These are phyloP conservation scores for Calonectria pseudoturangicola DNA, from an alignment of 2,329 filamentous ascomycete species.

Conservation along the genomic window DNA sequence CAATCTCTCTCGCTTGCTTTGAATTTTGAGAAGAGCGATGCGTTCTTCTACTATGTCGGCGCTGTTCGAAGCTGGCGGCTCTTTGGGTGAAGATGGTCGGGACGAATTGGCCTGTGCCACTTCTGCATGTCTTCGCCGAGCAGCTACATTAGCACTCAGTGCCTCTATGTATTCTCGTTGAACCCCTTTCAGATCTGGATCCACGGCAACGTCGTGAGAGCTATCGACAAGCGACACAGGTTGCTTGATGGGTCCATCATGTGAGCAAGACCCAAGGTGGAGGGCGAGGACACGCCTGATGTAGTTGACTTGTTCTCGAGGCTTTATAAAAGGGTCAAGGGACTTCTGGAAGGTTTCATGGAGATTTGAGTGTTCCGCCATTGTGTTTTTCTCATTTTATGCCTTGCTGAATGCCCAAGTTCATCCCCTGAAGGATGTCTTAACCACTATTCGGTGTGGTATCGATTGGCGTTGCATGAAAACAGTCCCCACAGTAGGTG, in stretches of 20 bases:
- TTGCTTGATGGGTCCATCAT: slow-evolving; percentile 63
- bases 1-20: slow-evolving; percentile 71
- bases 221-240: slow-evolving; percentile 70
- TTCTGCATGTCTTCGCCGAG: slow-evolving; percentile 68
- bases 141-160: slow-evolving; percentile 70
- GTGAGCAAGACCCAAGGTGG: slow-evolving; percentile 70
- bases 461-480: slow-evolving; percentile 26
- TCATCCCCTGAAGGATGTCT: slow-evolving; percentile 26
- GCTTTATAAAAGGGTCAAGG: slow-evolving; percentile 72
- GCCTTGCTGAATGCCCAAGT: slow-evolving; percentile 32
- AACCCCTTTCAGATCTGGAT: slow-evolving; percentile 65
- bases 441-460: slow-evolving; percentile 33
- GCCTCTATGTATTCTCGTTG: slow-evolving; percentile 74
- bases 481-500: slow-evolving; percentile 33
- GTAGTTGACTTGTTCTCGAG: slow-evolving; percentile 74
- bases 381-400: slow-evolving; percentile 48
- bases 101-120: slow-evolving; percentile 54
- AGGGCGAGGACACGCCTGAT: slow-evolving; percentile 74
- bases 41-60: slow-evolving; percentile 67
- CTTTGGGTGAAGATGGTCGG: slow-evolving; percentile 47
- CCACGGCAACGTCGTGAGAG: slow-evolving; percentile 58
- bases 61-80: slow-evolving; percentile 37
- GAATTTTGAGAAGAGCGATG: slow-evolving; percentile 70
- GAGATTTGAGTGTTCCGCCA: slow-evolving; percentile 59
- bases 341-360: slow-evolving; percentile 62